phyloP scores from a whole-genome alignment of 176 grass and related monocot species.

The Zoysia japonica region DNA sequence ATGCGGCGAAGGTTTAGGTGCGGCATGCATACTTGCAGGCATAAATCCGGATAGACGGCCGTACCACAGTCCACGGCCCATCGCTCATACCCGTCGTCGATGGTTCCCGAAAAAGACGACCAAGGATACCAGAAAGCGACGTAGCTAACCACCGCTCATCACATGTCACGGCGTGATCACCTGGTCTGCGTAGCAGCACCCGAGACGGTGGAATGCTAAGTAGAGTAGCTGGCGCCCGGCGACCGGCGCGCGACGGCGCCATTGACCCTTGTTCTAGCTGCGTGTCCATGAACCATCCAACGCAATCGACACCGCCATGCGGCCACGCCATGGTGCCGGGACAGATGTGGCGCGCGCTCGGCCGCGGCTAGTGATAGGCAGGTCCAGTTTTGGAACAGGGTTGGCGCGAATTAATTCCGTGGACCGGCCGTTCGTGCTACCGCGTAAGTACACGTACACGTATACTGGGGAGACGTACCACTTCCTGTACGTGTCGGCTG shows the following conservation, averaged over 20 bases:
- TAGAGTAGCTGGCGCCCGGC: neutral
- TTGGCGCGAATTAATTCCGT: neutral
- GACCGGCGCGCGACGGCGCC: neutral
- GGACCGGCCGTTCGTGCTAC: neutral
- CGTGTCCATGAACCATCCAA: slow-evolving; percentile 7
- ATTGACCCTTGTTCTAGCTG: neutral
- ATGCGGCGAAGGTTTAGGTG: neutral
- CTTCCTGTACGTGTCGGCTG: neutral
- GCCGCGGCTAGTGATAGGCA: neutral
- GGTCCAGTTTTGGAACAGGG: neutral
- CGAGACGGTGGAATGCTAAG: neutral
- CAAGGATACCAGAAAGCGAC: slow-evolving; percentile 22
- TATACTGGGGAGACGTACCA: neutral
- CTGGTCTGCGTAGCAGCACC: neutral
- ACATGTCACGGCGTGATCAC: neutral
- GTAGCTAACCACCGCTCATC: neutral
- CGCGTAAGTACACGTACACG: neutral
- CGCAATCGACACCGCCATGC: no score
- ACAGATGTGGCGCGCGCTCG: neutral
- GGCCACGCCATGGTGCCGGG: slow-evolving; percentile 15
- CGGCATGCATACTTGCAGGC: no score
- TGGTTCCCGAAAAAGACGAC: neutral
- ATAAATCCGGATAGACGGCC: neutral
- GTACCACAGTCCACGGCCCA: neutral
- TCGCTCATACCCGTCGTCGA: neutral